Evolutionary conservation across 371 early-diverging fungal genomes (phyloP), one percentile per base, ranked within the genome.

Genomic region (Mucor mucedo): DNA sequence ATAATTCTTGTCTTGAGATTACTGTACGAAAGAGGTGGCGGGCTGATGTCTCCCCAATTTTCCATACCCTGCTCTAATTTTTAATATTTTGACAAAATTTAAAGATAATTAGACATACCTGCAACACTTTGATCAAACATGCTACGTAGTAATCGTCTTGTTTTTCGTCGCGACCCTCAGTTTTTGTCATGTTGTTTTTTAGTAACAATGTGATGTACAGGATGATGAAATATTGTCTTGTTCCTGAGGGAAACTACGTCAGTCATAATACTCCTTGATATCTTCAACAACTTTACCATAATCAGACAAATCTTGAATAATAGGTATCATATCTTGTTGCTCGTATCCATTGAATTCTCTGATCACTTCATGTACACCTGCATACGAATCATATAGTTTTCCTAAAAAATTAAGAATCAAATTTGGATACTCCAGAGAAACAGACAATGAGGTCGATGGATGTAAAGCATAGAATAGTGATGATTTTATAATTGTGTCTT

Each of bases 371-470:
- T 55, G 27, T n/a, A 41, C 32, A 1, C 41, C 52, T 27, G 13
- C 10, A n/a, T 50, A 56, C 0, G 69, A 55, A 28, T 66, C 65
- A 49, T 60, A 72, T 0, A 75, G 42, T 5, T 59, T 21, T 1
- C 47, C 58, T 3, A 75, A 41, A 58, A 75, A 75, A 45, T 61
- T 21, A 4, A 59, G 49, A 8, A 78, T 28, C 10, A 75, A 33
- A 27, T 55, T 62, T 1, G 63, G 58, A 35, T 72, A 75, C 49
- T 72, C 71, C 2, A 38, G 21, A 0, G 55, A 44, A 0, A 68
- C 64, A 32, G 66, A 68, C 13, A 63, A 56, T 2, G 64, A 62
- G 5, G 42, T 33, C 6, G 32, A 30, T 1, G 75, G 75, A 47
- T 68, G 63, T 5, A 78, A 61, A 8, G 52, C 59, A 10, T 59